Evolutionary conservation across 202 grass and related monocot genomes (phyloP), one percentile per base, ranked within the genome.

Genomic region (Musa balbisiana): DNA sequence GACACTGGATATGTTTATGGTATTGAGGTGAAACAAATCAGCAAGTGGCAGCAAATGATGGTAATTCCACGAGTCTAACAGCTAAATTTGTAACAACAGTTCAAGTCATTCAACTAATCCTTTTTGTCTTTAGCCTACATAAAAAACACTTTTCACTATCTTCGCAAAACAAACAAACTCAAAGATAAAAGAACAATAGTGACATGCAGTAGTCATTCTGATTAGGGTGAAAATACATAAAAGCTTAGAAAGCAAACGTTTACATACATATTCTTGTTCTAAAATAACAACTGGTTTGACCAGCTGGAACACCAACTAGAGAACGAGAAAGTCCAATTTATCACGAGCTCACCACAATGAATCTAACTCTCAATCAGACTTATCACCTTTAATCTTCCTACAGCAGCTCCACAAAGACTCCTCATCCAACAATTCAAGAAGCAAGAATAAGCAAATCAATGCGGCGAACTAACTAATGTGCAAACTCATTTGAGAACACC

Each of bases 391-490:
- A 11, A 67, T 16, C 49, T 19, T 50, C 67, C 26, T 65, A 23
- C 9, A 23, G 23, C 63, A 43, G 33, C 33, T 43, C 33, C 13
- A 24, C 23, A 25, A 13, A 26, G 56, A 25, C 22, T 26, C 27
- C 51, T 70, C 50, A 73, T 64, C 25, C 20, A 23, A 51, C 16
- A n/a, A 60, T 51, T 56, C 25, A 13, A 14, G 29, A 73, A 51
- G 51, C 12, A 76, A 23, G 20, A 14, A 78, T 59, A 62, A 54
- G 55, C 69, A 62, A 78, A 72, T 83, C 77, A 76, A 77, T 82
- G 3, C 63, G 60, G 4, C 62, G 1, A n/a, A 55, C 54, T 0
- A 43, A 6, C 16, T 19, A 23, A 85, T 15, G 74, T 24, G 73
- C 49, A 81, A 25, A 63, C 33, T 43, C 33, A 43, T 43, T 43